phyloP scores from a whole-genome alignment of 78 protist species.

The Dictyostelium discoideum region dicty_2.7 NC_007090.3:3331001-3331500 shows the following conservation, averaged over 20 bases:
- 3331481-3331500: constrained; percentile 1
- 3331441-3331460: constrained; percentile 40
- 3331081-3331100: too few species aligned
- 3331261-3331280: constrained; percentile 1
- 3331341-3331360: neutral
- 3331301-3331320: neutral
- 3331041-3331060: neutral
- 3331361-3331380: neutral
- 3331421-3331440: constrained; percentile 4
- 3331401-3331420: neutral
- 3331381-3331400: neutral
- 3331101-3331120: too few species aligned
- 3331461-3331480: constrained; percentile 35
- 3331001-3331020: neutral
- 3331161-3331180: neutral
- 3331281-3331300: neutral
- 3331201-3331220: neutral
- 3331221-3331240: neutral
- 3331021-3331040: neutral
- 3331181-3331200: neutral
- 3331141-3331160: neutral
- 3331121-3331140: neutral
- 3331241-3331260: neutral
- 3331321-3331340: neutral
- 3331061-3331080: too few species aligned